Conservation (phyloP, 2,329 filamentous ascomycete genomes). For the Corynespora cassiicola region DNA sequence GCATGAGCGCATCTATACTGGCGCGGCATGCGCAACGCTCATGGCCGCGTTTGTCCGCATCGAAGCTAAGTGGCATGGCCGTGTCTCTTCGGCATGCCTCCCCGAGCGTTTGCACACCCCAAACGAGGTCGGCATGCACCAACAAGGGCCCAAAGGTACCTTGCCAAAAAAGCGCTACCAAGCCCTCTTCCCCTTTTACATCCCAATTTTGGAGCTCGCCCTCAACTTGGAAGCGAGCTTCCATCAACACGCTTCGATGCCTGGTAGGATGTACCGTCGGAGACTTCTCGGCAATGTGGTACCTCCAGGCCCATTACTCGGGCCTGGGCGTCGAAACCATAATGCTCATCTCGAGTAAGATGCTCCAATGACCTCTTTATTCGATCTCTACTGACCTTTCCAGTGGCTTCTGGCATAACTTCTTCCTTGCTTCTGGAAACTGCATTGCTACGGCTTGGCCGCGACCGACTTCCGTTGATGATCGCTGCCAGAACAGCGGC, state of each 20-base stretch:
- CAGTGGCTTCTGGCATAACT: constrained; percentile 60
- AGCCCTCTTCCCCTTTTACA: neutral
- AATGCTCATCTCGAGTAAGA: constrained; percentile 57
- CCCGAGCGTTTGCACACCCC: no score
- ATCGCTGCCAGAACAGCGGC: constrained; percentile 59
- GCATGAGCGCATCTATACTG: no score
- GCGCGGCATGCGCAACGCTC: no score
- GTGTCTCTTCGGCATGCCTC: no score
- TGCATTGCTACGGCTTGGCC: constrained; percentile 55
- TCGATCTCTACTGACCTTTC: neutral
- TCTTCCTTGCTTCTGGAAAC: constrained; percentile 63
- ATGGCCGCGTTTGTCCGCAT: no score
- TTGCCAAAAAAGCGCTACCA: no score
- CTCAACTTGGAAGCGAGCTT: constrained; percentile 57
- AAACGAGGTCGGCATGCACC: no score
- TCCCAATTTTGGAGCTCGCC: constrained; percentile 44
- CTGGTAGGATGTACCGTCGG: constrained; percentile 62
- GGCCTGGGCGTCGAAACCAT: constrained; percentile 56
- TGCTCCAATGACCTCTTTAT: neutral
- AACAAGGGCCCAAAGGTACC: no score
- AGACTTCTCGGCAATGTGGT: constrained; percentile 65
- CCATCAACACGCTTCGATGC: constrained; percentile 63
- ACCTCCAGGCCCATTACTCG: constrained; percentile 57
- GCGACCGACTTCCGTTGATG: constrained; percentile 56
- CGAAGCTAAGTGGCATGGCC: no score